Evolutionary conservation across 169 alveolate genomes (phyloP).

Genomic region (Cystoisospora suis): DNA sequence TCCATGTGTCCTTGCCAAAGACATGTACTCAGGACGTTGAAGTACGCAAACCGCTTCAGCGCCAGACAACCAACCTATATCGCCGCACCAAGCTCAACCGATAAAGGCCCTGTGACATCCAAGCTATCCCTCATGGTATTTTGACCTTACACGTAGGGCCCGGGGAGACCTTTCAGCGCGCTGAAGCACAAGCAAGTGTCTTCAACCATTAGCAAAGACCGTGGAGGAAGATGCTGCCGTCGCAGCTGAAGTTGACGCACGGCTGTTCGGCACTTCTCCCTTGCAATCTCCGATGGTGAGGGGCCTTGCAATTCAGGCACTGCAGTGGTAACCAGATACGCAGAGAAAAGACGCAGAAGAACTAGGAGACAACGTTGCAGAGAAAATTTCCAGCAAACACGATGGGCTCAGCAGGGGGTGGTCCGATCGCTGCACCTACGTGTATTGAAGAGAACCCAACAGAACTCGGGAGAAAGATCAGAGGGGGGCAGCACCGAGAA

Average conservation of each 20-base stretch:
- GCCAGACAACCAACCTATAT: too few species aligned
- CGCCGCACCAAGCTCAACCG: too few species aligned
- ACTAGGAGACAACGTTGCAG: neutral
- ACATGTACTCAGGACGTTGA: too few species aligned
- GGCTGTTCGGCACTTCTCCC: slow-evolving; percentile 79
- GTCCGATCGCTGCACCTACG: too few species aligned
- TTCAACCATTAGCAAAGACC: slow-evolving; percentile 86
- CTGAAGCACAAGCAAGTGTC: slow-evolving; percentile 93
- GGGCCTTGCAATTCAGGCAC: slow-evolving; percentile 80
- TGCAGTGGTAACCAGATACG: slow-evolving; percentile 25
- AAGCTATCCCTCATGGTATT: too few species aligned
- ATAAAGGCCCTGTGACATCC: too few species aligned
- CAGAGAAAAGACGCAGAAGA: neutral
- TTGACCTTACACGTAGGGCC: slow-evolving; percentile 90
- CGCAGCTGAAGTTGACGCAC: slow-evolving; percentile 63
- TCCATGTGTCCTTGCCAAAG: too few species aligned
- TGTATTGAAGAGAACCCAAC: too few species aligned
- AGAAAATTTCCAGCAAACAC: neutral
- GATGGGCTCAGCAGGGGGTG: neutral
- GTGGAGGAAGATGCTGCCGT: neutral
- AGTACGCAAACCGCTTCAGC: too few species aligned
- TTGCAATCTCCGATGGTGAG: slow-evolving; percentile 77
- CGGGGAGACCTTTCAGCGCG: slow-evolving; percentile 92
- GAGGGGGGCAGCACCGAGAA: neutral
- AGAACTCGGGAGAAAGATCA: neutral